Conservation (phyloP, 202 grass and related monocot genomes). For the Alloteropsis angusta region DNA sequence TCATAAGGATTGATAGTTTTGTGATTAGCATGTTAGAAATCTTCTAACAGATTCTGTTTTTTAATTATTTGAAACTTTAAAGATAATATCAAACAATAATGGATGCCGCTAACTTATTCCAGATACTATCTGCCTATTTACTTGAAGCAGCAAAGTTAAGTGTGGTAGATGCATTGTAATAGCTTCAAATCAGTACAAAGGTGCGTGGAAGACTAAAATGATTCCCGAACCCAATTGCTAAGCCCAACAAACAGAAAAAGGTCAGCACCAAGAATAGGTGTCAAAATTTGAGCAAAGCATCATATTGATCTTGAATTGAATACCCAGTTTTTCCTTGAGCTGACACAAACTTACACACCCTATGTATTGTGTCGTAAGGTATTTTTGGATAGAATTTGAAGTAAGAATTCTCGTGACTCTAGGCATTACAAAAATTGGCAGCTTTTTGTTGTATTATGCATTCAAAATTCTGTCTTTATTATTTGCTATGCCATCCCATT, state of each 20-base stretch:
- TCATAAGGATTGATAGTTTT: background rate
- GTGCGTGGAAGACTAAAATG: background rate
- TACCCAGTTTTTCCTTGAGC: background rate
- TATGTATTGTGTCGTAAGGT: background rate
- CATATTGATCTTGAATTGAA: background rate
- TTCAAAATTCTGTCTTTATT: background rate
- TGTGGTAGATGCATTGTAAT: background rate
- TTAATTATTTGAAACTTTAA: background rate
- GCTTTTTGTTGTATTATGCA: background rate
- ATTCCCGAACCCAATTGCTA: background rate
- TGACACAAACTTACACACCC: background rate
- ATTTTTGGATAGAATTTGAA: background rate
- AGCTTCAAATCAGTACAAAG: conserved; percentile 8
- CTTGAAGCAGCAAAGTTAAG: background rate
- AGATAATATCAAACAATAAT: too few relatives aligned
- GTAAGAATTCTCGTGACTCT: background rate
- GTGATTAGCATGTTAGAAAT: conserved; percentile 6
- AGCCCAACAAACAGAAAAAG: background rate
- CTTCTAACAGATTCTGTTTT: background rate
- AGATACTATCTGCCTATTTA: background rate
- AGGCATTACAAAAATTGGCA: background rate
- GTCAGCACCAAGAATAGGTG: background rate
- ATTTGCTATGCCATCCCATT: background rate
- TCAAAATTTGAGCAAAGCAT: background rate
- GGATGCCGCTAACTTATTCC: too few relatives aligned